These are phyloP conservation scores for Colletotrichum sansevieriae DNA, from an alignment of 2,329 filamentous ascomycete species.

Conservation along the genomic window DNA sequence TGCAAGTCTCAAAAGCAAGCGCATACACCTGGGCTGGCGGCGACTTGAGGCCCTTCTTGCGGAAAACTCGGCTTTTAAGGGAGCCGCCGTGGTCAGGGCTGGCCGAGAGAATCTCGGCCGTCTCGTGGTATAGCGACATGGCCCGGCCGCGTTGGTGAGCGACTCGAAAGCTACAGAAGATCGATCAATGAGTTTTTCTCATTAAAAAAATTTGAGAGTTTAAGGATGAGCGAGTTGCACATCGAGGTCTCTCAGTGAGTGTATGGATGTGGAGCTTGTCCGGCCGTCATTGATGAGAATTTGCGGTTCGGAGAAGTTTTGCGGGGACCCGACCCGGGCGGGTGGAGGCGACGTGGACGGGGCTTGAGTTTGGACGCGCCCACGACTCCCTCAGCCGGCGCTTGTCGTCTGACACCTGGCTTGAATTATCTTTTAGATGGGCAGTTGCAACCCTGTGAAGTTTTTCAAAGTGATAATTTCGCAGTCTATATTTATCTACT, in stretches of 20 bases:
- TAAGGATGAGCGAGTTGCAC: background rate
- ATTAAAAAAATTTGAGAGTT: too few species aligned
- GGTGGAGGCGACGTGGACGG: background rate
- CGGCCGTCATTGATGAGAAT: slow-evolving; percentile 34
- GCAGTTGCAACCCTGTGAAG: too few species aligned
- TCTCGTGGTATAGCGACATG: slow-evolving; percentile 98
- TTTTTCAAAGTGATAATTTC: too few species aligned
- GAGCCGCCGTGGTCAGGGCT: slow-evolving; percentile 79
- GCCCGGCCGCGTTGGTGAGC: too few species aligned
- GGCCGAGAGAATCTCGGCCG: slow-evolving; percentile 78
- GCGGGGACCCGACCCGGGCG: slow-evolving; percentile 6
- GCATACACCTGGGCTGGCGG: slow-evolving; percentile 88
- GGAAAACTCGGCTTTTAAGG: slow-evolving; percentile 87
- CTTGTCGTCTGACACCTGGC: background rate
- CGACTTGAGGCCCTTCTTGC: slow-evolving; percentile 79
- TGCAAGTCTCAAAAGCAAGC: slow-evolving; percentile 85
- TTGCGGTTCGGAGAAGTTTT: slow-evolving; percentile 36
- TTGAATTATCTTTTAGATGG: too few species aligned
- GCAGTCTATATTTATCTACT: too few species aligned
- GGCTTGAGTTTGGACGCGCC: background rate
- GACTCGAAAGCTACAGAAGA: too few species aligned
- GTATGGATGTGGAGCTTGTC: background rate
- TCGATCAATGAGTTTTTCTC: too few species aligned
- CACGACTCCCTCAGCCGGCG: background rate
- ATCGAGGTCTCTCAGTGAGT: slow-evolving; percentile 17